These are phyloP conservation scores for Pestalotiopsis sp. DNA, from an alignment of 2,329 filamentous ascomycete genomes.

Conservation along the genomic window DNA sequence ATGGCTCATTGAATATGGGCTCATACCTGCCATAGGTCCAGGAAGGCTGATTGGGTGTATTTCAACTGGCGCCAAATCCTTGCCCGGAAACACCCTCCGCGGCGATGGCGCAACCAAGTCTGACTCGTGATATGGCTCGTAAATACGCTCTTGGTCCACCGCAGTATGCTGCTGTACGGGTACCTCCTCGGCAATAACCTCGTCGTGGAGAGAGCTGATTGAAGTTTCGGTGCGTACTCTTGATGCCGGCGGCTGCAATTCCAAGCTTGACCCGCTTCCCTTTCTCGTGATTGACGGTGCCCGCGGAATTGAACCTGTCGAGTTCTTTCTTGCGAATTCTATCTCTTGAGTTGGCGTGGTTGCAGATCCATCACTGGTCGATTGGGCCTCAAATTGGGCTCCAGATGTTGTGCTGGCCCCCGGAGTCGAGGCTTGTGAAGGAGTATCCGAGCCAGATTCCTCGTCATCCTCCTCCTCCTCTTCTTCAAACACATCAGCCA, in stretches of 20 bases:
- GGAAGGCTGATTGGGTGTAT: constrained; percentile 48
- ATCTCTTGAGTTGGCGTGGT: constrained; percentile 35
- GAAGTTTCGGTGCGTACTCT: constrained; percentile 52
- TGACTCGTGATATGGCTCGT: constrained; percentile 35
- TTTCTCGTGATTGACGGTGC: constrained; percentile 40
- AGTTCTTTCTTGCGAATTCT: constrained; percentile 18
- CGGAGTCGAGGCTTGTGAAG: constrained; percentile 28
- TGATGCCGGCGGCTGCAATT: constrained; percentile 35
- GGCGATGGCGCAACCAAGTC: constrained; percentile 50
- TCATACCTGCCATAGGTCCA: constrained; percentile 51
- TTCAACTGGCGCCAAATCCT: constrained; percentile 55
- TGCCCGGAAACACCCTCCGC: constrained; percentile 40
- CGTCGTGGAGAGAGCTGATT: constrained; percentile 53
- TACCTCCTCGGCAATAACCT: constrained; percentile 51
- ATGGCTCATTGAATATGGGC: constrained; percentile 67
- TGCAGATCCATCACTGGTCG: constrained; percentile 25
- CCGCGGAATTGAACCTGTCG: constrained; percentile 18
- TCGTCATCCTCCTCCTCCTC: constrained; percentile 67
- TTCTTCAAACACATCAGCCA: constrained; percentile 88
- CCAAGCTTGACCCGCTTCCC: constrained; percentile 49
- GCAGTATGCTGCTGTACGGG: constrained; percentile 34
- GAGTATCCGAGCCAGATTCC: constrained; percentile 24
- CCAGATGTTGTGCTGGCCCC: constrained; percentile 24
- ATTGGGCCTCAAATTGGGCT: constrained; percentile 24
- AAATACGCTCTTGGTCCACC: constrained; percentile 39